Percentiles rank a stretch among this genome's conserved stretches.
These are phyloP conservation scores for Alloascoidea hylecoeti DNA, from an alignment of 805 yeast genomes.

Conservation along the genomic window DNA sequence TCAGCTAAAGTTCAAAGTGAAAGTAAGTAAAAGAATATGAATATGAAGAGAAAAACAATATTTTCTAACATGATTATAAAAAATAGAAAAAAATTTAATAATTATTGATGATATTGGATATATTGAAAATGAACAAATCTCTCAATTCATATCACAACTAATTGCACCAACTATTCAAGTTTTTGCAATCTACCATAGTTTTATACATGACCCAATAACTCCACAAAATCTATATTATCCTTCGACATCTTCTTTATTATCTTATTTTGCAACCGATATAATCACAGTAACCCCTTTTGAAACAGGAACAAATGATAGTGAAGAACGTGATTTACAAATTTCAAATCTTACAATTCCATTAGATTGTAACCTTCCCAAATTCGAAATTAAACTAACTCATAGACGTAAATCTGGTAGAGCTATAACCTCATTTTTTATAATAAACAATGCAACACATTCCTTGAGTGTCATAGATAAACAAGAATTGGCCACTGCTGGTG, in stretches of 20 bases:
- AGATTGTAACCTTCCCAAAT: constrained; percentile 31
- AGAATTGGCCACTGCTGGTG: constrained; percentile 12
- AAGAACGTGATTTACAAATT: constrained; percentile 26
- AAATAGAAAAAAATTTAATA: constrained; percentile 23
- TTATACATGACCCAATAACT: constrained; percentile 21
- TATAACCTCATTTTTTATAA: constrained; percentile 33
- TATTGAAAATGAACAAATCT: constrained; percentile 28
- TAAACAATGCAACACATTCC: constrained; percentile 27
- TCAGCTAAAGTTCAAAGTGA: constrained; percentile 3
- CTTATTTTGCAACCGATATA: constrained; percentile 64
- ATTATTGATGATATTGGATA: constrained; percentile 61
- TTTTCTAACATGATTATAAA: constrained; percentile 2
- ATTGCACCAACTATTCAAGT: constrained; percentile 31
- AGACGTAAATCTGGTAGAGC: constrained; percentile 83
- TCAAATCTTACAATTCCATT: constrained; percentile 32
- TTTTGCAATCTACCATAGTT: constrained; percentile 32
- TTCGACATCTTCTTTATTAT: constrained; percentile 30
- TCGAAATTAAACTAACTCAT: constrained; percentile 39
- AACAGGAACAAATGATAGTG: constrained; percentile 25
- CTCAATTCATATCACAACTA: constrained; percentile 33
- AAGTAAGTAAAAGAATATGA: neutral
- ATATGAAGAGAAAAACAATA: constrained; percentile 9
- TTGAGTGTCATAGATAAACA: constrained; percentile 14
- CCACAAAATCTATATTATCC: constrained; percentile 32
- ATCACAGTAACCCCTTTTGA: constrained; percentile 41